phyloP scores from a whole-genome alignment of 139 green algal genomes.

The Chlamydomonas asymmetrica region DNA sequence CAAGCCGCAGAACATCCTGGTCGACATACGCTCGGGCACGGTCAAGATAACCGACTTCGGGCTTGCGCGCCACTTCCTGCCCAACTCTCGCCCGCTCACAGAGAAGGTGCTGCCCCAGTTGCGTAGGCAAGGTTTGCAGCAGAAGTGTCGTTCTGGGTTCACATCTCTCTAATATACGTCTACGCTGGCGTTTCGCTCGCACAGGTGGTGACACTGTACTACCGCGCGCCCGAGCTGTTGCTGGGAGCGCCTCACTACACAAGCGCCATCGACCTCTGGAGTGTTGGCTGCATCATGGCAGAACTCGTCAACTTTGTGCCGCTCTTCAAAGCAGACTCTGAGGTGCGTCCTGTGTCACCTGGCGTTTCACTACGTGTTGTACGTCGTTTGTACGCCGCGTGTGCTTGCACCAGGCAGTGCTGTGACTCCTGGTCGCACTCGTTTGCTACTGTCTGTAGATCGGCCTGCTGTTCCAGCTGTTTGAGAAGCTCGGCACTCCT shows the following conservation, averaged over 20 bases:
- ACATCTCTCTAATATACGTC: too few species aligned
- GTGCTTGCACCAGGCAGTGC: constrained; percentile 60
- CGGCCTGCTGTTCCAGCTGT: constrained; percentile 82
- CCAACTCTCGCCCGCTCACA: too few species aligned
- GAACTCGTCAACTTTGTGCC: constrained; percentile 78
- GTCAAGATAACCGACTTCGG: constrained; percentile 99
- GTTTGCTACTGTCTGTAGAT: constrained; percentile 63
- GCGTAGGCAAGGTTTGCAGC: too few species aligned
- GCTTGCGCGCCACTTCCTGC: constrained; percentile 82
- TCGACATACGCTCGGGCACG: constrained; percentile 59
- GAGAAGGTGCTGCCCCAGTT: too few species aligned
- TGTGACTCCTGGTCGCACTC: constrained; percentile 74
- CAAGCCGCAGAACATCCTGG: constrained; percentile 98
- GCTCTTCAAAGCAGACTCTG: constrained; percentile 73
- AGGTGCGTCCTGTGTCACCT: constrained; percentile 38
- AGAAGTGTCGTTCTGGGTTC: too few species aligned
- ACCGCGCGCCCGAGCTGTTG: constrained; percentile 97
- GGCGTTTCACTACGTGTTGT: not conserved
- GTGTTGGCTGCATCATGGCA: constrained; percentile 95
- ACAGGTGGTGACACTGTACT: constrained; percentile 97
- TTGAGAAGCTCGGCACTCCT: constrained; percentile 80
- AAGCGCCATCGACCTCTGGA: constrained; percentile 95
- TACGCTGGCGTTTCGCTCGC: too few species aligned
- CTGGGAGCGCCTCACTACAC: constrained; percentile 90
- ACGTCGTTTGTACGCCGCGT: not conserved